Conservation (phyloP, 108 stramenopile genomes). For the Skeletonema tropicum region DNA sequence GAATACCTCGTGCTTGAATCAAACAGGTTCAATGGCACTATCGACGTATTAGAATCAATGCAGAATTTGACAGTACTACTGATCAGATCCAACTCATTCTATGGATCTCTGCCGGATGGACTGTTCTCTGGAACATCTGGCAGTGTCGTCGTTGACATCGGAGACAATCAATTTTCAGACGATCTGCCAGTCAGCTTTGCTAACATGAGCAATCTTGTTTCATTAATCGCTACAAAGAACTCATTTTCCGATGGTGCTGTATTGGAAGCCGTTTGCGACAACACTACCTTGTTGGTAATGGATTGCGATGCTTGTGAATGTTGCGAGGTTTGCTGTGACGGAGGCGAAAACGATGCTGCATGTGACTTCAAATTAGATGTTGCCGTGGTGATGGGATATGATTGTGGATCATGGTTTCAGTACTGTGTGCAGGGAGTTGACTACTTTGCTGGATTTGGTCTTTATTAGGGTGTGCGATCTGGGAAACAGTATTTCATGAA, state of each 20-base stretch:
- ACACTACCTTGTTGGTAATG: background rate
- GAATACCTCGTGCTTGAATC: constrained; percentile 1
- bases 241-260: background rate
- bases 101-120: background rate
- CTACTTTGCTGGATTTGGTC: too few species aligned
- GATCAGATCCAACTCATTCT: constrained; percentile 2
- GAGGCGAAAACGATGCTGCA: background rate
- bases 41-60: constrained; percentile 1
- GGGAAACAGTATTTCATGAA: too few species aligned
- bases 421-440: too few species aligned
- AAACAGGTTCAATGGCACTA: constrained; percentile 1
- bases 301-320: background rate
- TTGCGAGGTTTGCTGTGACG: background rate
- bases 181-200: background rate
- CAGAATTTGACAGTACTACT: background rate
- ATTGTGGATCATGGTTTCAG: background rate
- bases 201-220: background rate
- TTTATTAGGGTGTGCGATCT: too few species aligned
- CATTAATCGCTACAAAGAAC: background rate
- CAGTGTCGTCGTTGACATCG: background rate
- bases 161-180: background rate
- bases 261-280: background rate
- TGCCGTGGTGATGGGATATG: background rate
- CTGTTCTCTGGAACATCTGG: background rate
- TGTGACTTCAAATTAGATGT: background rate